Evolutionary conservation across 768 basidiomycete species (phyloP).

Genomic region (Auriculariales sp.): DNA sequence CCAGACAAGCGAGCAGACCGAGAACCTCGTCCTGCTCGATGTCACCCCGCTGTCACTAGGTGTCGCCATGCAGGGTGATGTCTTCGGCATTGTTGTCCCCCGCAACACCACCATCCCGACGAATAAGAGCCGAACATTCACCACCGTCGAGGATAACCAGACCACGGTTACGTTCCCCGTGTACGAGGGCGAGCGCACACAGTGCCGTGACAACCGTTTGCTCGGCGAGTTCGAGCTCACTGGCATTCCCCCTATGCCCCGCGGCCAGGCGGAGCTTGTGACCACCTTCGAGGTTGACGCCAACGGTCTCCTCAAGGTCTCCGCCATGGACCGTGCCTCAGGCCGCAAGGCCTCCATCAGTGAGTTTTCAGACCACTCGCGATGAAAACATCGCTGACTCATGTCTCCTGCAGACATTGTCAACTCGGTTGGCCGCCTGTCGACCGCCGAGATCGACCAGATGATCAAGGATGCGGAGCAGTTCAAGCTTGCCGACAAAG

Average conservation of each 20-base stretch:
- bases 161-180: conserved; percentile 99
- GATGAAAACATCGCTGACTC: not conserved
- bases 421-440: conserved; percentile 98
- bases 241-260: conserved; percentile 97
- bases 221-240: conserved; percentile 99
- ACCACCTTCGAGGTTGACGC: conserved; percentile 99
- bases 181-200: conserved; percentile 99
- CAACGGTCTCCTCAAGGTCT: conserved; percentile 98
- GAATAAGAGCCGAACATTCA: conserved; percentile 98
- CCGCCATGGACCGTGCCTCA: conserved; percentile 94
- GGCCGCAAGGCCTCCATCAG: conserved; percentile 98
- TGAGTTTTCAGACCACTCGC: conserved; percentile 25
- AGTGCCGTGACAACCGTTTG: conserved; percentile 97
- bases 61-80: conserved; percentile 99
- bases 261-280: conserved; percentile 97
- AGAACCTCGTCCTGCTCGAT: conserved; percentile 90
- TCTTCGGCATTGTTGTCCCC: conserved; percentile 98
- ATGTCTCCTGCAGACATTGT: conserved; percentile 54
- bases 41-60: conserved; percentile 76
- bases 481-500: conserved; percentile 92
- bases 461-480: conserved; percentile 99
- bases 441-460: conserved; percentile 94
- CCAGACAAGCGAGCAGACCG: conserved; percentile 95
- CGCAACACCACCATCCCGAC: conserved; percentile 99
- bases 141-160: conserved; percentile 99